Evolutionary conservation across 345 rosid genomes (phyloP).

Genomic region (Syzygium aromaticum): DNA sequence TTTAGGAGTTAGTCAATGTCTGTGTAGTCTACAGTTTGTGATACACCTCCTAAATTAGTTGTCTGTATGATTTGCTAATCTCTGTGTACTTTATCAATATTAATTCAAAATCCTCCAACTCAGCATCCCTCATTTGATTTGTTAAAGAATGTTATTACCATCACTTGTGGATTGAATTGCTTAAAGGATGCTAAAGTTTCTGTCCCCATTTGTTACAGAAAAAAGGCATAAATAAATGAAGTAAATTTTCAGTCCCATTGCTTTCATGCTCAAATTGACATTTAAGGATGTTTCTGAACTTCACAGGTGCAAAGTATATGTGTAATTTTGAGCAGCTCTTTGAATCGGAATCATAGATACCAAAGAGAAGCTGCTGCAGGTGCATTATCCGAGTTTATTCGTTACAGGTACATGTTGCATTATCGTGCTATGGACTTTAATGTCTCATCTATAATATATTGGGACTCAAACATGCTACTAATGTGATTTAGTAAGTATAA

Average conservation of each 20-base stretch:
- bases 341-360: constrained; percentile 56
- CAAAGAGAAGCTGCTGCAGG: constrained; percentile 98
- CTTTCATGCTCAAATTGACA: neutral
- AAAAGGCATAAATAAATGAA: neutral
- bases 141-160: neutral
- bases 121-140: neutral
- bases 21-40: neutral
- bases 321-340: constrained; percentile 60
- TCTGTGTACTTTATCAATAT: neutral
- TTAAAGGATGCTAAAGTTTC: neutral
- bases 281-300: neutral
- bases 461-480: neutral
- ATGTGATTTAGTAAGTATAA: neutral
- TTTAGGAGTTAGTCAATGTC: neutral
- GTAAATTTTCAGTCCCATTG: neutral
- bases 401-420: constrained; percentile 47
- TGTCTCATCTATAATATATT: neutral
- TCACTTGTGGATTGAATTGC: neutral
- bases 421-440: neutral
- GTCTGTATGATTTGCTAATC: neutral
- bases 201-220: neutral
- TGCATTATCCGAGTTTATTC: constrained; percentile 86
- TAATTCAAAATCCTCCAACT: neutral
- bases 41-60: neutral
- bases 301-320: constrained; percentile 74